phyloP scores from a whole-genome alignment of 768 basidiomycete genomes.

The Boletellus ananas region DNA sequence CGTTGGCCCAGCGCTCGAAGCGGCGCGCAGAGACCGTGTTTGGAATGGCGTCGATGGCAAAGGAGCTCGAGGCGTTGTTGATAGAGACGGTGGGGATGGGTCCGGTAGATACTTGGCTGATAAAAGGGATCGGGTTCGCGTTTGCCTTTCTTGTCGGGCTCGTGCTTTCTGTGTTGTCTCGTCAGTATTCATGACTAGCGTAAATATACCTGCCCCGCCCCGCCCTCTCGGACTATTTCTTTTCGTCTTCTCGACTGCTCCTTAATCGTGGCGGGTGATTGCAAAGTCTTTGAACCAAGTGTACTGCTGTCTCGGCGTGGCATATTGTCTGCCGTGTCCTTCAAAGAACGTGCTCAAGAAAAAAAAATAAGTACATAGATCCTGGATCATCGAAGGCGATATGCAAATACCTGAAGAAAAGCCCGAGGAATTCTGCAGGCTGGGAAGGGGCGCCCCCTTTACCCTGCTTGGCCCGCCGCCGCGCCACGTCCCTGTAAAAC shows the following conservation, averaged over 20 bases:
- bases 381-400: not conserved
- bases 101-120: slow-evolving; percentile 21
- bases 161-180: slow-evolving; percentile 16
- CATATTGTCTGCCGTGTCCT: slow-evolving; percentile 62
- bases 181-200: slow-evolving; percentile 6
- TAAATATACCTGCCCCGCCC: not conserved
- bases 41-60: slow-evolving; percentile 72
- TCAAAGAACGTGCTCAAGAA: slow-evolving; percentile 68
- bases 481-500: slow-evolving; percentile 51
- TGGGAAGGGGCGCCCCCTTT: not conserved
- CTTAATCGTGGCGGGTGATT: slow-evolving; percentile 34
- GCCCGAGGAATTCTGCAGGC: slow-evolving; percentile 43
- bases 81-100: slow-evolving; percentile 57
- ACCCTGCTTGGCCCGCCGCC: not conserved
- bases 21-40: slow-evolving; percentile 63
- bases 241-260: not conserved
- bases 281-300: slow-evolving; percentile 72
- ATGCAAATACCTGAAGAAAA: slow-evolving; percentile 74
- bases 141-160: slow-evolving; percentile 25
- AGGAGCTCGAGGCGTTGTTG: slow-evolving; percentile 53
- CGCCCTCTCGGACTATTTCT: not conserved
- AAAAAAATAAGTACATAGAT: not conserved
- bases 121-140: slow-evolving; percentile 17
- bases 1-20: slow-evolving; percentile 53
- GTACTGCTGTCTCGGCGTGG: slow-evolving; percentile 71